Conservation (phyloP, 2,329 filamentous ascomycete species). For the Tolypocladium ovalisporum region DNA sequence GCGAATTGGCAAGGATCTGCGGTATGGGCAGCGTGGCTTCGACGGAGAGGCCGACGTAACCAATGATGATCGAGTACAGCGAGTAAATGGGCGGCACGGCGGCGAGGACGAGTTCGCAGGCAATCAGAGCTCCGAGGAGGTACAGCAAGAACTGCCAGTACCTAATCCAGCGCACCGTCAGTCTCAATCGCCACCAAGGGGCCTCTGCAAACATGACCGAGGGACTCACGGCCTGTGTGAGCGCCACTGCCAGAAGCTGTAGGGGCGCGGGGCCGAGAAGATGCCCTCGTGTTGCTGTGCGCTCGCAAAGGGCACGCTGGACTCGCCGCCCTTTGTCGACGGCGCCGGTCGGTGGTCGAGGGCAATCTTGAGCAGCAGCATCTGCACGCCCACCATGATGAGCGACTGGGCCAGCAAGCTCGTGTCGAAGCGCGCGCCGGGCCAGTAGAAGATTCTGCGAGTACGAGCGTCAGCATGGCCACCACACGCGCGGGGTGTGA, state of each 20-base stretch:
- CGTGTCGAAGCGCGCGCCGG: conserved; percentile 52
- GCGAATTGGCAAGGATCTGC: conserved; percentile 63
- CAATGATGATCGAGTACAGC: conserved; percentile 56
- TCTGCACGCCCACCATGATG: conserved; percentile 54
- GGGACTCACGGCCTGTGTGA: conserved; percentile 50
- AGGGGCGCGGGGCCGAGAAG: conserved; percentile 45
- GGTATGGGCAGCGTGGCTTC: conserved; percentile 76
- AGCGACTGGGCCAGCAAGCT: conserved; percentile 54
- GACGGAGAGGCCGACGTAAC: conserved; percentile 64
- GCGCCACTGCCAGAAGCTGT: conserved; percentile 76
- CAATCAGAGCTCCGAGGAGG: conserved; percentile 48
- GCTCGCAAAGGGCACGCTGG: conserved; percentile 51
- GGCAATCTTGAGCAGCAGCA: conserved; percentile 54
- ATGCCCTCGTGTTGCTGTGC: conserved; percentile 26
- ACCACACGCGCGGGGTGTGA: too few species aligned
- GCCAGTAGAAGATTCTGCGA: conserved; percentile 57
- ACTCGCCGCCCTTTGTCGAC: conserved; percentile 49
- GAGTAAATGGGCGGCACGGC: conserved; percentile 46
- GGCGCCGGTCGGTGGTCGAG: conserved; percentile 55
- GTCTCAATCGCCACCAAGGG: background rate
- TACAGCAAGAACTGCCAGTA: conserved; percentile 73
- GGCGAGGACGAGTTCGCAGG: conserved; percentile 57
- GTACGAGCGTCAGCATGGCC: conserved; percentile 8
- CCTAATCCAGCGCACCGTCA: conserved; percentile 23
- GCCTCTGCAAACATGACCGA: background rate